Conservation (phyloP, 1,139 yeast genomes). For the Hansenula sp. region DNA sequence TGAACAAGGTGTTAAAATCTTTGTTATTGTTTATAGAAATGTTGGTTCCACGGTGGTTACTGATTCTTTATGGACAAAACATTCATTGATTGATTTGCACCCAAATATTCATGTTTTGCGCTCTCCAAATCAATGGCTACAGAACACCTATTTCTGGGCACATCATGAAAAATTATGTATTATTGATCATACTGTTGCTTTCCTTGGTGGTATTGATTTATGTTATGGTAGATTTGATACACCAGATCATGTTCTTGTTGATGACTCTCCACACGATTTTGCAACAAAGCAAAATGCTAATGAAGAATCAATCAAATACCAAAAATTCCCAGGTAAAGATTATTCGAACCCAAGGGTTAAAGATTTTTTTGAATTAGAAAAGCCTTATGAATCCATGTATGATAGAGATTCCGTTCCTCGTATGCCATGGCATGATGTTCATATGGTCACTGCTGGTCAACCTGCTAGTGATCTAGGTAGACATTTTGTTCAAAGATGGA, state of each 20-base stretch:
- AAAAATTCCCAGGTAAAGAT: constrained; percentile 94
- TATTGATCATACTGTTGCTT: constrained; percentile 84
- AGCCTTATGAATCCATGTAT: constrained; percentile 90
- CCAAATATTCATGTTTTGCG: constrained; percentile 86
- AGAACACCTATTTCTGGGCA: constrained; percentile 96
- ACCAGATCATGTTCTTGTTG: constrained; percentile 87
- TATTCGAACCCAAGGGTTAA: constrained; percentile 93
- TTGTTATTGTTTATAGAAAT: constrained; percentile 90
- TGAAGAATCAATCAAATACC: constrained; percentile 40
- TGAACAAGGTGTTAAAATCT: constrained; percentile 90
- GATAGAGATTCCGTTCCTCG: constrained; percentile 79
- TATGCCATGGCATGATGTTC: constrained; percentile 99
- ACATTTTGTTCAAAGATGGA: constrained; percentile 98
- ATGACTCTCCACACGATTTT: constrained; percentile 51
- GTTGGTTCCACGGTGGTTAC: constrained; percentile 92
- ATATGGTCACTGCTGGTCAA: constrained; percentile 95
- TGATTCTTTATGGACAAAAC: constrained; percentile 92
- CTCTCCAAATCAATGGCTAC: constrained; percentile 92
- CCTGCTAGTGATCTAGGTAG: constrained; percentile 90
- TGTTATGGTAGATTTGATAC: constrained; percentile 97
- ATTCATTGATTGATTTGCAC: constrained; percentile 80
- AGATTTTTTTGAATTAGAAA: constrained; percentile 77
- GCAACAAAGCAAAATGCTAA: constrained; percentile 20
- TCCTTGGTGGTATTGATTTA: constrained; percentile 92
- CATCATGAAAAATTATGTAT: constrained; percentile 94